These are phyloP conservation scores for Evansstolkia leycettana DNA, from an alignment of 495 filamentous ascomycete species.

Conservation along the genomic window DNA sequence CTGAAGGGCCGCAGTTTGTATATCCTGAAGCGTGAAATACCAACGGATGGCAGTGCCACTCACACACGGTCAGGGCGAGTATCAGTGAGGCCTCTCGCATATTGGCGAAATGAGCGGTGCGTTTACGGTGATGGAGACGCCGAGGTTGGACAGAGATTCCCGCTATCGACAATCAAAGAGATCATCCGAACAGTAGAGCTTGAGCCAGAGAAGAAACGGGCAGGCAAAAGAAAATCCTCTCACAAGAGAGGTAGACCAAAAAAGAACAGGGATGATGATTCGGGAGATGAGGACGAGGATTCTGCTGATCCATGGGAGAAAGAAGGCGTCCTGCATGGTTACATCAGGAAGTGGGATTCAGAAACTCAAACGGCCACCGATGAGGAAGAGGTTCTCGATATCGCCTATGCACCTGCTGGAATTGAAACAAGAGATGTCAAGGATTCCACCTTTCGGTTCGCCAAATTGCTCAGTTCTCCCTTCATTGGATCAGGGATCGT, in stretches of 20 bases:
- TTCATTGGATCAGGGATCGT: slow-evolving; percentile 86
- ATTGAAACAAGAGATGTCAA: slow-evolving; percentile 67
- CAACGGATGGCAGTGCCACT: slow-evolving; percentile 32
- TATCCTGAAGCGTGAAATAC: slow-evolving; percentile 59
- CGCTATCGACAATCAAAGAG: slow-evolving; percentile 56
- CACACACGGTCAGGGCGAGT: slow-evolving; percentile 44
- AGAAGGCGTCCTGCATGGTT: slow-evolving; percentile 44
- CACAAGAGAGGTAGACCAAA: slow-evolving; percentile 24
- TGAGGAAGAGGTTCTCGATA: slow-evolving; percentile 45
- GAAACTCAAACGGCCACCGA: slow-evolving; percentile 37
- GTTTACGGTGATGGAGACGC: slow-evolving; percentile 51
- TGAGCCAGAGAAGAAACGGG: slow-evolving; percentile 26
- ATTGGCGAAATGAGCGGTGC: slow-evolving; percentile 73
- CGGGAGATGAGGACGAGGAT: slow-evolving; percentile 36
- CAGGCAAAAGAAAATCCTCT: slow-evolving; percentile 14
- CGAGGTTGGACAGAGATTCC: slow-evolving; percentile 37
- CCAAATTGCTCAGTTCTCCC: slow-evolving; percentile 68
- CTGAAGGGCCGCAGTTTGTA: slow-evolving; percentile 49
- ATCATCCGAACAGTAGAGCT: slow-evolving; percentile 62
- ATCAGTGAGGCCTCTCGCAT: slow-evolving; percentile 64
- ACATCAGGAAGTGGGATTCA: slow-evolving; percentile 44
- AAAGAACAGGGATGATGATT: slow-evolving; percentile 18
- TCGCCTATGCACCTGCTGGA: slow-evolving; percentile 64
- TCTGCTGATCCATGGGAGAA: slow-evolving; percentile 48
- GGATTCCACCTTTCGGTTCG: slow-evolving; percentile 67